Base-by-base conservation (phyloP, 148 eudicot species). In the Persicaria maculosa region DNA sequence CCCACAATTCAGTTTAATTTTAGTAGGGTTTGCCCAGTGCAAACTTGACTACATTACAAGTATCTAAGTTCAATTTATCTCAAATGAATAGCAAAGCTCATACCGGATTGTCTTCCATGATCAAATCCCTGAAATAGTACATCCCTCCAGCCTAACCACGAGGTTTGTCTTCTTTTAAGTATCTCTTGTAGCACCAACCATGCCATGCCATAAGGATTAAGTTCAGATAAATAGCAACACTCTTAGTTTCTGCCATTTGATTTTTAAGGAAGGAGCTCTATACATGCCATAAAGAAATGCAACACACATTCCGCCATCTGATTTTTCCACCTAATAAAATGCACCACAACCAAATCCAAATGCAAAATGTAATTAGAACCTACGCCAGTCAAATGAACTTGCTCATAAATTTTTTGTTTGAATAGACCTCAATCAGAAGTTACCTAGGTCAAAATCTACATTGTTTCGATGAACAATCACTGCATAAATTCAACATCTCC, bases 71-170 rank as follows among this genome's bases (percentile, higher is more conserved):
- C 0, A 15, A 40, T 4, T 25, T 64, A 31, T 36, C 46, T 36
- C 69, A 64, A 64, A 10, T 0, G 9, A 0, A 55, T 20, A 57
- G 50, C 20, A 50, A 40, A 72, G 52, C 44, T 74, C 84, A 61
- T 76, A 91, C 98, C 75, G 97, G 97, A 40, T 75, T 77, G 68
- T 94, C 98, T 82, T 94, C 98, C 97, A 91, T 88, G 80, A 94
- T 90, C 78, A 82, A 73, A 83, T 94, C 96, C 75, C 90, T 87
- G 82, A 89, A 94, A 85, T 88, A 84, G 77, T 89, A 90, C 9
- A 94, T 83, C 47, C 93, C 90, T 73, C 98, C 98, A 81, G 96
- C 98, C 47, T 97, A 94, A 57, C 98, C 98, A 84, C 86, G 98
- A 58, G 97, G 97, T 50, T 86, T 94, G 71, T 94, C 98, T 86